Conservation (phyloP, 2,329 filamentous ascomycete genomes). For the Cladosporium cucumerinum region DNA sequence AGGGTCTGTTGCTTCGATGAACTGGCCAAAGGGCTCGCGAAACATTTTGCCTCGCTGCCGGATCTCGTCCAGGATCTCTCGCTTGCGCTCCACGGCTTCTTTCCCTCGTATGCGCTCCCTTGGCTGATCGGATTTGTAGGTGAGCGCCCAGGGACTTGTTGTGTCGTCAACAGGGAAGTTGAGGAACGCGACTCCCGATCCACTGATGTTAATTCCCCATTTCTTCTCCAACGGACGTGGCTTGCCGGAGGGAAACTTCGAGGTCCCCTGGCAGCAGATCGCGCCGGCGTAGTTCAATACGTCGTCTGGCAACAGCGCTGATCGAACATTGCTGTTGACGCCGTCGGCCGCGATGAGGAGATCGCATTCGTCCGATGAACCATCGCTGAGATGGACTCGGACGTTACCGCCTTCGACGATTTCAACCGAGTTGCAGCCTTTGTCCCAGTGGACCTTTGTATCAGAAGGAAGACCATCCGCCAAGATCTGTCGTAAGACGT, state of each 20-base stretch:
- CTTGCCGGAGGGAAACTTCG: constrained; percentile 16
- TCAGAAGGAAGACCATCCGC: background rate
- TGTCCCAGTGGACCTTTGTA: constrained; percentile 9
- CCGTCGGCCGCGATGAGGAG: constrained; percentile 21
- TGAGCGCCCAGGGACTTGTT: constrained; percentile 45
- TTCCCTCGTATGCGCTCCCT: constrained; percentile 17
- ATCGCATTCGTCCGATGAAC: constrained; percentile 17
- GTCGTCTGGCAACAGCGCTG: constrained; percentile 10
- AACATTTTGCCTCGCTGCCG: constrained; percentile 37
- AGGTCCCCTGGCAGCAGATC: constrained; percentile 11
- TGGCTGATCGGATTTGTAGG: constrained; percentile 27
- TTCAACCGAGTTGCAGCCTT: background rate
- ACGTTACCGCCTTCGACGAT: constrained; percentile 4
- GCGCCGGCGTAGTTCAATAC: constrained; percentile 17
- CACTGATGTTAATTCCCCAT: constrained; percentile 24
- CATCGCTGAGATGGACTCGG: constrained; percentile 8
- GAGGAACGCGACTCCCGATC: constrained; percentile 43
- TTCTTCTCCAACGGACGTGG: constrained; percentile 16
- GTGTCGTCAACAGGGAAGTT: constrained; percentile 44
- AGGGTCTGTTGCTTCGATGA: constrained; percentile 42
- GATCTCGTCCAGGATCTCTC: constrained; percentile 34
- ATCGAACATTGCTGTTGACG: constrained; percentile 20
- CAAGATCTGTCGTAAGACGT: constrained; percentile 6
- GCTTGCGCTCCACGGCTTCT: constrained; percentile 20
- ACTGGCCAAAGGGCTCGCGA: constrained; percentile 39